Evolutionary conservation across 2,329 filamentous ascomycete genomes (phyloP), one percentile per base, ranked within the genome.

Genomic region (Colletotrichum ledebouriae): DNA sequence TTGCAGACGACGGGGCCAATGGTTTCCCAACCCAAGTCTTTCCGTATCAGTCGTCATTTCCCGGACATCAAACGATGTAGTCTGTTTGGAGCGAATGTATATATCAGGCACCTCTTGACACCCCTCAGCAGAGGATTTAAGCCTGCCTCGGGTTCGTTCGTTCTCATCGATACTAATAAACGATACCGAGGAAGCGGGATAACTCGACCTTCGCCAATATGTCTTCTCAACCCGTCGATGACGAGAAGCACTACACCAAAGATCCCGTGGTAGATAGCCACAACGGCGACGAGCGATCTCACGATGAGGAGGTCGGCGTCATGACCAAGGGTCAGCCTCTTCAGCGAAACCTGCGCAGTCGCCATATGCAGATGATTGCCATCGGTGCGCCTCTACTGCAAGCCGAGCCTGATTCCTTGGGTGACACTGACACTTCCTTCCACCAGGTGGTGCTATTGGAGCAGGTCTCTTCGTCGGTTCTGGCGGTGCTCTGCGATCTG

Each of bases 401-500:
- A 25, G 25, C 71, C 1, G 73, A 72, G n/a, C 74, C 72, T 71
- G 72, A 72, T 46, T 65, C 13, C 11, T 15, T 39, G 2, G 37
- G 37, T 70, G 56, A 41, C 67, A 67, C 12, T 34, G 42, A 25
- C 6, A n/a, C 25, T 53, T 29, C 29, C 29, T 29, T 47, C 25
- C 85, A 82, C 88, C 66, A 87, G 85, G 86, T 58, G 86, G 86
- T 68, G 87, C 86, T n/a, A 89, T 89, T 63, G 87, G 87, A 76
- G 87, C 87, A 74, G 87, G 87, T 80, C 87, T 89, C 80, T 89
- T 89, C 76, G 87, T 89, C 73, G 86, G 86, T 72, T 87, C 86
- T 42, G 87, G 87, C 71, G 75, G 78, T 72, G 86, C 87, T 53
- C 77, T 89, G 20, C 73, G 74, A 70, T 81, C 78, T 63, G 87